Evolutionary conservation across 345 rosid genomes (phyloP).

Genomic region (Eucalyptus coolabah): DNA sequence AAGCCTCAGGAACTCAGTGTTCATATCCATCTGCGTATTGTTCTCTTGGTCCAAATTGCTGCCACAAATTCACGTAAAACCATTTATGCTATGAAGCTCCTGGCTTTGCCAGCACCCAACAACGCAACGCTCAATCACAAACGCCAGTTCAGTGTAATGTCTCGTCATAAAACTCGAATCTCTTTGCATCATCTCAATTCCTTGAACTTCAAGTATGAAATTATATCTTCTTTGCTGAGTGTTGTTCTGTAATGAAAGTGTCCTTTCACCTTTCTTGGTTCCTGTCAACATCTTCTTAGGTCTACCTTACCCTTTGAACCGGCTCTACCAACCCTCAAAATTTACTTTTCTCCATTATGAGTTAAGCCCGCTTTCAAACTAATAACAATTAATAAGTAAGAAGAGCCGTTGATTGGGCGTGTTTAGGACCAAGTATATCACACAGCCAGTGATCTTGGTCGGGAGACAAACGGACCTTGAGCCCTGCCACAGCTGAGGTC

Average conservation of each 20-base stretch:
- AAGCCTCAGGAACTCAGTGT: not conserved
- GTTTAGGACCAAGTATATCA: not conserved
- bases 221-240: not conserved
- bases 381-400: not conserved
- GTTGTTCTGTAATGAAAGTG: not conserved
- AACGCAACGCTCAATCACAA: fast-evolving
- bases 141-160: not conserved
- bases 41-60: not conserved
- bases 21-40: not conserved
- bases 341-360: not conserved
- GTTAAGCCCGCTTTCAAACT: not conserved
- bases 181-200: not conserved
- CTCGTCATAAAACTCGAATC: not conserved
- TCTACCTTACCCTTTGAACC: not conserved
- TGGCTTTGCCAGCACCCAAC: not conserved
- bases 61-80: not conserved
- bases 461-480: not conserved
- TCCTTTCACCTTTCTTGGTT: not conserved
- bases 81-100: not conserved
- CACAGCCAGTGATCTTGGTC: not conserved
- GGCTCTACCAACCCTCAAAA: not conserved
- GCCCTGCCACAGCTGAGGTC: not conserved
- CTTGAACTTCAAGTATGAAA: not conserved
- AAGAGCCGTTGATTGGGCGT: not conserved
- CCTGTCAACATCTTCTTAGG: not conserved